These are phyloP conservation scores for Bryoglossum gracile DNA, from an alignment of 495 filamentous ascomycete genomes.

Conservation along the genomic window DNA sequence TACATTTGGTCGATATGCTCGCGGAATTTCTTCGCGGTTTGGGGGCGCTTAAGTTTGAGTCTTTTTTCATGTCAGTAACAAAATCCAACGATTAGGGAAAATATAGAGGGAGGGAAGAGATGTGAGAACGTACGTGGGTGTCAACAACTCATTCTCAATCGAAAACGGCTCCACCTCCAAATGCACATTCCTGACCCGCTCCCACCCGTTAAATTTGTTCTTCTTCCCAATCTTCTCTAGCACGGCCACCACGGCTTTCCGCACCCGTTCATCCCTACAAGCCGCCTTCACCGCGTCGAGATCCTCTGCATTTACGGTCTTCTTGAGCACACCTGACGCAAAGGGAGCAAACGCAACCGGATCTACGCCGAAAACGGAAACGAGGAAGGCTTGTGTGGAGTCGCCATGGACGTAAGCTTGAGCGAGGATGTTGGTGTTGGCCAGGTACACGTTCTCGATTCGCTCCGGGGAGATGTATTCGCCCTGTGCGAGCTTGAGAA, in stretches of 20 bases:
- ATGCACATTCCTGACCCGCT: slow-evolving; percentile 67
- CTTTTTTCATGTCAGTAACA: slow-evolving; percentile 37
- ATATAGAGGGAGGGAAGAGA: not conserved
- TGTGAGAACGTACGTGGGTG: slow-evolving; percentile 74
- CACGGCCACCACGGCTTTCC: slow-evolving; percentile 67
- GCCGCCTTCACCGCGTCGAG: slow-evolving; percentile 57
- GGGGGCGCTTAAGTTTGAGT: slow-evolving; percentile 90
- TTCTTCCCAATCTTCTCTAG: slow-evolving; percentile 74
- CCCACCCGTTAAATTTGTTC: slow-evolving; percentile 84
- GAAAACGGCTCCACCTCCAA: slow-evolving; percentile 85
- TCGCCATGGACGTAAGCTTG: slow-evolving; percentile 91
- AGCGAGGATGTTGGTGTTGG: slow-evolving; percentile 65
- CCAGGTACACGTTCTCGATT: slow-evolving; percentile 88
- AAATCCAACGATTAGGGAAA: not conserved
- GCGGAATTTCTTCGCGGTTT: slow-evolving; percentile 71
- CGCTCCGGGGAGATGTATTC: slow-evolving; percentile 98
- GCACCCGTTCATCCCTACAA: slow-evolving; percentile 58
- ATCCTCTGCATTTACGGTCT: slow-evolving; percentile 54
- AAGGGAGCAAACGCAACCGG: slow-evolving; percentile 74
- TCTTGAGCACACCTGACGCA: slow-evolving; percentile 66
- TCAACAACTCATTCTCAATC: slow-evolving; percentile 89
- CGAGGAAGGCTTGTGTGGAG: slow-evolving; percentile 71
- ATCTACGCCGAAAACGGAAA: slow-evolving; percentile 81
- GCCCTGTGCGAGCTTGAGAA: slow-evolving; percentile 94
- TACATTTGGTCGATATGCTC: slow-evolving; percentile 74